Percentiles rank a stretch among this genome's conserved stretches.
phyloP scores from a whole-genome alignment of 257 asterid genomes.

The Ophiorrhiza pumila region DNA sequence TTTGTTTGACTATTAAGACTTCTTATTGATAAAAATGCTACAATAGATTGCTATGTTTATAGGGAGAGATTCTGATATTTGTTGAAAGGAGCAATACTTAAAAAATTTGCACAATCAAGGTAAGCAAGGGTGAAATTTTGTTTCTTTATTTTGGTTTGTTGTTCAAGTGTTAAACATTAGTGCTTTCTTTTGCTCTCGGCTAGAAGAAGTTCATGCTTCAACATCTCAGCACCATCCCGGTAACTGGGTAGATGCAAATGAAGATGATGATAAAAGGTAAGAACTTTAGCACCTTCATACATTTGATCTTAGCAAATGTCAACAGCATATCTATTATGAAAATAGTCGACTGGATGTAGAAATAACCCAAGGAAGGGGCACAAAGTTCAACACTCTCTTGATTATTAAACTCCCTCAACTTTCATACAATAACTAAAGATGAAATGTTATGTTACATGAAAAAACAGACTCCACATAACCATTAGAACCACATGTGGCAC shows the following conservation, averaged over 20 bases:
- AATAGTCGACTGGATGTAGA: no score
- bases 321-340: no score
- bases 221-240: conserved; percentile 80
- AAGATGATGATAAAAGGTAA: conserved; percentile 77
- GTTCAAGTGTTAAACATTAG: conserved; percentile 13
- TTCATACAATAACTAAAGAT: no score
- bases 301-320: no score
- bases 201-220: conserved; percentile 33
- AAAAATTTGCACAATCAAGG: conserved; percentile 41
- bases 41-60: conserved; percentile 1
- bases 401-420: no score
- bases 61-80: background rate
- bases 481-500: no score
- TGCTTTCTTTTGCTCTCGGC: conserved; percentile 28
- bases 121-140: conserved; percentile 24
- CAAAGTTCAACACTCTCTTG: no score
- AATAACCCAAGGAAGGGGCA: no score
- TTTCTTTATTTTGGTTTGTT: conserved; percentile 18
- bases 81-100: background rate
- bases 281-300: no score
- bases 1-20: conserved; percentile 10
- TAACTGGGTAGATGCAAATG: conserved; percentile 88
- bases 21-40: conserved; percentile 18
- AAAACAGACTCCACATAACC: no score
- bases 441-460: no score